Base-by-base conservation (phyloP, 2,329 filamentous ascomycete genomes). In the Epichloe baconii region DNA sequence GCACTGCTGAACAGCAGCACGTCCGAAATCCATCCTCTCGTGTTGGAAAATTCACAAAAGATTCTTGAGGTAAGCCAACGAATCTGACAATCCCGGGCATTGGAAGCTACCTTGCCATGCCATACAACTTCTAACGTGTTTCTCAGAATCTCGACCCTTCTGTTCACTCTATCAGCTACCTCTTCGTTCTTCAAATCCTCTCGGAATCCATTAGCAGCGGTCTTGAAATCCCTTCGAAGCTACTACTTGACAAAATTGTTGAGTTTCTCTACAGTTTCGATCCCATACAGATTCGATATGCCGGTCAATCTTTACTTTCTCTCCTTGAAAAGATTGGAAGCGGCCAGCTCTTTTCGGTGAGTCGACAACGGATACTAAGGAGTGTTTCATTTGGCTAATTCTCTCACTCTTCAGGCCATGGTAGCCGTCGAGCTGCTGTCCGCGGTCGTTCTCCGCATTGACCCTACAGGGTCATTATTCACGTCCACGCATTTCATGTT, bases 391-490 rank as follows among this genome's bases (percentile, higher is more conserved):
- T 12, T 26, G 8, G 3, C 6, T 37, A 17, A 34, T 11, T 34
- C 43, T 35, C 23, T 41, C 19, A 11, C 37, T 19, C 40, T 6
- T 8, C 40, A 79, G 77, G 66, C 75, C 15, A 63, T 65, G 1
- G 63, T 76, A 47, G 69, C 75, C 0, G 68, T 76, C 12, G 67
- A 74, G 31, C 59, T 70, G 8, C 62, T 78, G 7, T 64, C 73
- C 6, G 64, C 63, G 2, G 82, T 81, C 3, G 74, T 90, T 55
- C 67, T 82, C 12, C 77, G 77, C 50, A 69, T 90, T 52, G 85
- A 90, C 56, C 82, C 84, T 2, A 75, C 75, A 12, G 79, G 77
- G 31, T 77, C 77, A 47, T 77, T 84, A 48, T 79, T 88, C 57
- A 88, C 84, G 4, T 76, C 76, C 4, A 73, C 72, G 31, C 84